Percentiles rank a stretch among this genome's conserved stretches.
phyloP scores from a whole-genome alignment of 2,329 filamentous ascomycete species.

The Penicillium hordei region DNA sequence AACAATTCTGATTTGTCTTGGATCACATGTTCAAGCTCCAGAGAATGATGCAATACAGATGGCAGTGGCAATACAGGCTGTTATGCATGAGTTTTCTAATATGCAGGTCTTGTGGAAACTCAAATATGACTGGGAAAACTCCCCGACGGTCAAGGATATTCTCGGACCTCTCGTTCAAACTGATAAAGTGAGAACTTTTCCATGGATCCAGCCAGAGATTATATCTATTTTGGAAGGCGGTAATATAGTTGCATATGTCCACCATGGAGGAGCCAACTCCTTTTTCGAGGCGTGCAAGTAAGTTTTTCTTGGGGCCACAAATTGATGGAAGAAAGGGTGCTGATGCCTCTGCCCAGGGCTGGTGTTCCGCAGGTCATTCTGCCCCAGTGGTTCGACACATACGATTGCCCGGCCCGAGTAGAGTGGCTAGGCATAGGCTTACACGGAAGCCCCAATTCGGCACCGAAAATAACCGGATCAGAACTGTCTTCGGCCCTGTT shows the following conservation, averaged over 20 bases:
- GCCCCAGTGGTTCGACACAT: slow-evolving; percentile 50
- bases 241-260: slow-evolving; percentile 43
- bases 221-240: slow-evolving; percentile 37
- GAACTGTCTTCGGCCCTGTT: slow-evolving; percentile 20
- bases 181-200: slow-evolving; percentile 14
- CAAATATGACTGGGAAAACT: slow-evolving; percentile 21
- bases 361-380: slow-evolving; percentile 50
- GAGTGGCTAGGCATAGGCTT: slow-evolving; percentile 48
- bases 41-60: slow-evolving; percentile 31
- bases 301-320: slow-evolving; percentile 9
- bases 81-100: slow-evolving; percentile 40
- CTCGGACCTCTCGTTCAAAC: slow-evolving; percentile 12
- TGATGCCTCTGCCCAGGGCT: slow-evolving; percentile 28
- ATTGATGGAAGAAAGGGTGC: neutral
- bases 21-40: slow-evolving; percentile 39
- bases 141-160: slow-evolving; percentile 9
- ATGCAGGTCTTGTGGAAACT: slow-evolving; percentile 46
- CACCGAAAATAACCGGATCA: slow-evolving; percentile 28
- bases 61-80: slow-evolving; percentile 42
- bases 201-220: slow-evolving; percentile 24
- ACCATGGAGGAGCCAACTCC: slow-evolving; percentile 52
- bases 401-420: slow-evolving; percentile 46
- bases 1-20: slow-evolving; percentile 53
- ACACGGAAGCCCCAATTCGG: slow-evolving; percentile 38
- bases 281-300: slow-evolving; percentile 50